Evolutionary conservation across 805 yeast species (phyloP), one percentile per base, ranked within the genome.

Genomic region (Myxozyma neotropica): DNA sequence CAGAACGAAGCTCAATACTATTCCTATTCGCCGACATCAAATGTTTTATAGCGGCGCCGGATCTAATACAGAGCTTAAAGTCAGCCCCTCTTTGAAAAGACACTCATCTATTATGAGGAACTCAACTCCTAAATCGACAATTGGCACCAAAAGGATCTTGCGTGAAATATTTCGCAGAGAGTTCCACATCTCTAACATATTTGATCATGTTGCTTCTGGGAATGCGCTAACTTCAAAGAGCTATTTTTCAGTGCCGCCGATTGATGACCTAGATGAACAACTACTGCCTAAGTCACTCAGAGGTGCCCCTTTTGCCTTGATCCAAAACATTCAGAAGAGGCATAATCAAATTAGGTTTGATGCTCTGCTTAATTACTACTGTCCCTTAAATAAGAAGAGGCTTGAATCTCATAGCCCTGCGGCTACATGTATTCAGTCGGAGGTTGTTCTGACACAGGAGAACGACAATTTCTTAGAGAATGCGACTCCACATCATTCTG

Each of bases 111-210:
- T 52, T 13, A n/a, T 36, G 13, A 31, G 44, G 45, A 44, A n/a
- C 38, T 27, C 35, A 13, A 29, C 40, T 8, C 26, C 48, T 6
- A 31, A n/a, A 3, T 17, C 36, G 15, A 2, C 52, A 7, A 31
- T 24, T n/a, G 52, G 44, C 23, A 61, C 65, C 3, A 61, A 61
- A 35, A 8, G n/a, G 5, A 19, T 54, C 2, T 26, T 61, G 17
- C 45, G 48, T 38, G n/a, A 49, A 15, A 53, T 60, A 12, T 62
- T 62, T 56, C 58, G 59, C 12, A 52, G 51, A 46, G 58, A 52
- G 27, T 60, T 45, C 31, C 47, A 45, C 8, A 35, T 46, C 24
- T 13, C 44, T 13, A 56, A 45, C 24, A 23, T 48, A 12, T 54
- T 62, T 27, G 57, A 53, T 7, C 10, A 23, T 21, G 50, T 49